Evolutionary conservation across 2,329 filamentous ascomycete genomes (phyloP).

Genomic region (Epichloe bromicola): DNA sequence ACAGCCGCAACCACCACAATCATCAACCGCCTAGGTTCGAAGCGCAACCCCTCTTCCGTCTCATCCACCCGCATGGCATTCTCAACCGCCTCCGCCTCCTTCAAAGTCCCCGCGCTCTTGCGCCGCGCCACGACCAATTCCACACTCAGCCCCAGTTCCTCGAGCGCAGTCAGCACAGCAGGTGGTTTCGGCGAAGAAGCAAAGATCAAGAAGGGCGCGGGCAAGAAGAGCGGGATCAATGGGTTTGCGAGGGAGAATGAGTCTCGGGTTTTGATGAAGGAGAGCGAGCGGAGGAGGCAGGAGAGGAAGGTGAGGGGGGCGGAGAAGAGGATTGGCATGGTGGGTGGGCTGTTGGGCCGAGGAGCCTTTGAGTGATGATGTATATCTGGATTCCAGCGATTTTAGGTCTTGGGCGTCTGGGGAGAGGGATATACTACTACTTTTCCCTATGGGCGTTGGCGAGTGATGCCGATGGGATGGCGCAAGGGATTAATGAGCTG

Average conservation of each 20-base stretch:
- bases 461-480: too few relatives aligned
- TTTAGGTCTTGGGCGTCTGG: too few relatives aligned
- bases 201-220: constrained; percentile 47
- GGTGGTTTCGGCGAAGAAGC: constrained; percentile 33
- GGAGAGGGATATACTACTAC: too few relatives aligned
- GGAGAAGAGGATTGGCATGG: constrained; percentile 40
- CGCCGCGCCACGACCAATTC: constrained; percentile 61
- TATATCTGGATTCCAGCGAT: not conserved
- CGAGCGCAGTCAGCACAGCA: constrained; percentile 15
- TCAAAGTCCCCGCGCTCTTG: constrained; percentile 59
- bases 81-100: constrained; percentile 32
- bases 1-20: constrained; percentile 22
- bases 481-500: too few relatives aligned
- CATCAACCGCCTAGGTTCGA: constrained; percentile 63
- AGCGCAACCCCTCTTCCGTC: constrained; percentile 34
- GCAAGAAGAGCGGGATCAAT: constrained; percentile 47
- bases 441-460: too few relatives aligned
- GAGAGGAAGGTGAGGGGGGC: constrained; percentile 46
- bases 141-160: constrained; percentile 25
- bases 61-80: constrained; percentile 42
- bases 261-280: constrained; percentile 37
- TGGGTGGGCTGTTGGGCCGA: constrained; percentile 44
- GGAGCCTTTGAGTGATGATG: constrained; percentile 27
- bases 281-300: constrained; percentile 45
- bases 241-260: constrained; percentile 49